Evolutionary conservation across 2,329 filamentous ascomycete genomes (phyloP), one percentile per base, ranked within the genome.

Genomic region (Fusarium nisikadoi): DNA sequence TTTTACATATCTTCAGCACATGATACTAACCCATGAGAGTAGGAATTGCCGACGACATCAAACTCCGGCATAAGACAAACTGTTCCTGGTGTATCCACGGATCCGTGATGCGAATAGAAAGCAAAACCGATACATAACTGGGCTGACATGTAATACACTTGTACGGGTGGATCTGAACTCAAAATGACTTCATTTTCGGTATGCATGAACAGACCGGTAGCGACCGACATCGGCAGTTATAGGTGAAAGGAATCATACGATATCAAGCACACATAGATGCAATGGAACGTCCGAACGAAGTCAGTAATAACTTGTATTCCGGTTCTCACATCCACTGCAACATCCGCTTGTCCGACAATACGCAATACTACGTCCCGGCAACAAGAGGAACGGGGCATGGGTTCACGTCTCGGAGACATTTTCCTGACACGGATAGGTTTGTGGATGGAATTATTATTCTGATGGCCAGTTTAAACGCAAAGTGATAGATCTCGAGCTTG

Each of bases 301-400:
- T n/a, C 38, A 17, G 19, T 19, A 10, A 39, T 39, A 39, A 12
- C 1, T 16, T 25, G 14, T 11, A 20, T 29, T 19, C 3, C 3
- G 12, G 19, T 9, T 14, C 25, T 46, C 20, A 10, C 5, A 29
- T n/a, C 12, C 43, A 29, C 25, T 3, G 17, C 16, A 11, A 13
- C 16, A 19, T 19, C 25, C 25, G 12, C 42, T 11, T 45, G 12
- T 29, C 43, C 17, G 17, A 4, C 4, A 4, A 12, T 8, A 25
- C 23, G 23, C 23, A 25, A 25, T 25, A 25, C 23, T 25, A 25
- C 8, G 7, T 4, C 19, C 4, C 3, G 20, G 43, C 12, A 6
- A 8, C 1, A 10, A 20, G 25, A 27, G 5, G 2, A 6, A 19
- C 8, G 5, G 5, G 20, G 8, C 17, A 20, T 1, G 8, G 12